Evolutionary conservation across 2,329 filamentous ascomycete species (phyloP), one percentile per base, ranked within the genome.

Genomic region (Penicillium crustosum): DNA sequence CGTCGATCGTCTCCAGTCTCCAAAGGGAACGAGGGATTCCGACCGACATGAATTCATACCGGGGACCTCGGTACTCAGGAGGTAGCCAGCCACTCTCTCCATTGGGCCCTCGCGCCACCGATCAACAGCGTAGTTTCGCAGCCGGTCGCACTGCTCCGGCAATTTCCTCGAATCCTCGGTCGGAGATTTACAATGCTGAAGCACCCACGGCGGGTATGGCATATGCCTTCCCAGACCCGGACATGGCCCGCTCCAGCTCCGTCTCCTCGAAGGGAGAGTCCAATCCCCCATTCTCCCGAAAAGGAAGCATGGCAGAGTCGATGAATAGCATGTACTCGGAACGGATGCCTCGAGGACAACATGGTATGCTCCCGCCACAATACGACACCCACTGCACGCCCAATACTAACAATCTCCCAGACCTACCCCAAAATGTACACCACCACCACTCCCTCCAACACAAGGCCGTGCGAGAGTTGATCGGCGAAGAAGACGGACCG

Each of bases 221-320:
- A 4, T 81, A 81, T 61, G 79, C 79, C 23, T 81, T 81, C 64
- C 79, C 79, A 0, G 79, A 81, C 62, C 79, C 79, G 1, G 78
- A 78, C 49, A 70, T 77, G 12, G 73, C 74, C 21, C 70, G 76
- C 44, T 70, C 74, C 6, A 71, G 71, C 58, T 75, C 75, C 0
- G 71, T 73, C 33, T 70, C 75, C 35, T 69, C 71, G 48, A 70
- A 64, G 9, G 72, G 74, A 23, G 71, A 70, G 41, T 68, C 70
- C 13, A 70, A 57, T 35, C 64, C 68, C 2, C 69, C 72, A 12
- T 76, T 79, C 57, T 78, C 77, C 23, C 73, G 78, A 13, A 76
- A 79, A 49, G 76, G 75, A 47, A 81, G 79, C 61, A 75, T 75
- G 19, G 77, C 78, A 12, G 78, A 79, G 51, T 81, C 79, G 2